These are phyloP conservation scores for Phytophthora ramorum DNA, from an alignment of 352 stramenopile species.

Conservation along the genomic window DNA sequence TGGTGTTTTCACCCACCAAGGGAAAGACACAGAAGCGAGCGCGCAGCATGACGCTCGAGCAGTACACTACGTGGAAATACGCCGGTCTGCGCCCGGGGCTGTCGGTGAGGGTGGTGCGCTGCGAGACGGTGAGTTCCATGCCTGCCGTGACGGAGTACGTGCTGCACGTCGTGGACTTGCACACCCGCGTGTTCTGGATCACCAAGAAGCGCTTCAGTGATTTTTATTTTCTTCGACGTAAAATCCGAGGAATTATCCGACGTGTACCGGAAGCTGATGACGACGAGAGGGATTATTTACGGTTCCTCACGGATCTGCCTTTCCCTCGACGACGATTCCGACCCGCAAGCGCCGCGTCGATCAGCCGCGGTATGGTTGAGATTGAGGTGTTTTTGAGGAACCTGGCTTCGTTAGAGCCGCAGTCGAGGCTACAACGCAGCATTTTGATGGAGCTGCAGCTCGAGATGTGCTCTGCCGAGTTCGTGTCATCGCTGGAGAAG, in stretches of 20 bases:
- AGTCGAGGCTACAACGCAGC: constrained; percentile 57
- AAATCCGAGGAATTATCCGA: constrained; percentile 62
- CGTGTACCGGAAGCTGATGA: constrained; percentile 36
- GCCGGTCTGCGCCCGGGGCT: constrained; percentile 68
- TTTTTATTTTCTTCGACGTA: constrained; percentile 73
- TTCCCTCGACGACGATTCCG: constrained; percentile 74
- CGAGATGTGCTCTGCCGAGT: constrained; percentile 78
- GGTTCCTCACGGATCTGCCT: constrained; percentile 74
- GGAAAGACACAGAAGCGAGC: constrained; percentile 36
- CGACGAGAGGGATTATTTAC: constrained; percentile 68
- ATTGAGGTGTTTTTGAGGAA: constrained; percentile 83
- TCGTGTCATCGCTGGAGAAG: constrained; percentile 77
- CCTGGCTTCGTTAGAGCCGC: constrained; percentile 68
- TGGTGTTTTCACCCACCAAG: constrained; percentile 63
- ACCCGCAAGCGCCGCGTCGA: constrained; percentile 48
- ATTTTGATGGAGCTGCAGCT: constrained; percentile 74
- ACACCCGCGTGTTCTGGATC: constrained; percentile 88
- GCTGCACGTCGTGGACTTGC: constrained; percentile 75
- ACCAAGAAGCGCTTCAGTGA: constrained; percentile 84
- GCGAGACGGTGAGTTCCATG: constrained; percentile 63
- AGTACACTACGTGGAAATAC: constrained; percentile 63
- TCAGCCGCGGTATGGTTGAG: constrained; percentile 58
- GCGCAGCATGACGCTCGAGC: constrained; percentile 53
- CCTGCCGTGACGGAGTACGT: constrained; percentile 75
- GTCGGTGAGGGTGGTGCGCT: constrained; percentile 73